Conservation (phyloP, 805 yeast species). For the Metschnikowia reukaufii region DNA sequence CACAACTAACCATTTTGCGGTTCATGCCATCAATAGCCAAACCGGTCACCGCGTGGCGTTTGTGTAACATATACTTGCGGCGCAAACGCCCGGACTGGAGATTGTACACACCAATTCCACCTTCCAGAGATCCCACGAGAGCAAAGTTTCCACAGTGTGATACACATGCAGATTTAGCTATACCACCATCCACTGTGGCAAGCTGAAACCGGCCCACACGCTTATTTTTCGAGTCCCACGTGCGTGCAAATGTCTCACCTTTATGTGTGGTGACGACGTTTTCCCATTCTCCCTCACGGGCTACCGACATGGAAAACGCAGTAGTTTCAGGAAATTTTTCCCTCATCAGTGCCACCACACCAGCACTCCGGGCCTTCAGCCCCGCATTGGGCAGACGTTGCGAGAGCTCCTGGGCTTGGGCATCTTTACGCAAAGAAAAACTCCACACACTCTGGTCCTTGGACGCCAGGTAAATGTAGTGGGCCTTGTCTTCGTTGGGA, state of each 20-base stretch:
- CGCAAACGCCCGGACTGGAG: constrained; percentile 87
- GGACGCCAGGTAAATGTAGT: constrained; percentile 82
- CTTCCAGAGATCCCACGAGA: constrained; percentile 82
- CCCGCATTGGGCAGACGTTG: constrained; percentile 56
- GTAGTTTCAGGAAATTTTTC: constrained; percentile 79
- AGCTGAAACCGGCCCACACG: constrained; percentile 76
- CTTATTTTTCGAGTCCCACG: constrained; percentile 82
- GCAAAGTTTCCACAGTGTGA: constrained; percentile 97
- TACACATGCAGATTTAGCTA: constrained; percentile 71
- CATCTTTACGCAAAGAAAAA: constrained; percentile 90
- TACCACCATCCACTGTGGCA: constrained; percentile 72
- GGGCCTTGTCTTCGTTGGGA: constrained; percentile 74
- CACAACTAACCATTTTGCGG: constrained; percentile 78
- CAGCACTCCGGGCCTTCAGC: constrained; percentile 48
- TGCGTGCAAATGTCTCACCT: constrained; percentile 78
- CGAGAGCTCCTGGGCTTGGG: constrained; percentile 91
- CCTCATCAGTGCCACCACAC: constrained; percentile 50
- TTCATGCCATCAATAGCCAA: constrained; percentile 89
- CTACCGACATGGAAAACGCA: constrained; percentile 66
- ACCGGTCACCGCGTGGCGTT: constrained; percentile 77
- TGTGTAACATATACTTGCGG: constrained; percentile 66
- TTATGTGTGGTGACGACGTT: constrained; percentile 86
- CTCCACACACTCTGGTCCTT: constrained; percentile 86
- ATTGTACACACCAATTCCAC: constrained; percentile 83
- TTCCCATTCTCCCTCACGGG: constrained; percentile 90